A percentile compares a stretch with the other conserved stretches of the same genome.
phyloP scores from a whole-genome alignment of 768 basidiomycete genomes.

The Clavulina sp. region DNA sequence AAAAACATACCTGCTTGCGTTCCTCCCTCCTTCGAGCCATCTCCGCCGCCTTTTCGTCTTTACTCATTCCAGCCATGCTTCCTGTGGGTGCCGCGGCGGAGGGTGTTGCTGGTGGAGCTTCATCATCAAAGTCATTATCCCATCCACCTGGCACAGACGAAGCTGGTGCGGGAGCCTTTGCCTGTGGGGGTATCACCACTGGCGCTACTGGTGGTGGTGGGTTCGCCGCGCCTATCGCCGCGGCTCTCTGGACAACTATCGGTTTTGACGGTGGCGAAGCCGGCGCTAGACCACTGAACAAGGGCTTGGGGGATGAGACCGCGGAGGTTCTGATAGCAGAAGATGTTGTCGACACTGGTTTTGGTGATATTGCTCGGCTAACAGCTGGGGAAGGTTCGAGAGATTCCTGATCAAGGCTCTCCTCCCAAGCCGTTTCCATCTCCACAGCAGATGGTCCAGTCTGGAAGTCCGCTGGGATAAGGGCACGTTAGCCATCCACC shows the following conservation, averaged over 20 bases:
- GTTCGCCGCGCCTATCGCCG: not conserved
- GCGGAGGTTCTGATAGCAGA: not conserved
- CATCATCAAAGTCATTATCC: not conserved
- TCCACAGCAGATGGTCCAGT: slow-evolving; percentile 18
- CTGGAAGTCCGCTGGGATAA: slow-evolving; percentile 52
- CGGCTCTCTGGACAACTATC: not conserved
- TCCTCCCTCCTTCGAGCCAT: slow-evolving; percentile 86
- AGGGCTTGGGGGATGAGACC: not conserved
- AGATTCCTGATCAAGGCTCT: slow-evolving; percentile 6
- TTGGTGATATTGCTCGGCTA: not conserved
- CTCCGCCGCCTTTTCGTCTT: slow-evolving; percentile 89
- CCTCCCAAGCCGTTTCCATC: slow-evolving; percentile 10
- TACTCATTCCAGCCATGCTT: slow-evolving; percentile 38
- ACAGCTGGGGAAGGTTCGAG: not conserved
- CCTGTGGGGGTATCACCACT: not conserved
- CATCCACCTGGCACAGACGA: slow-evolving; percentile 1
- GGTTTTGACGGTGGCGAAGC: not conserved
- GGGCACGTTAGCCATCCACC: not conserved
- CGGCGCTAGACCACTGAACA: not conserved
- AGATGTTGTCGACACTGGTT: slow-evolving; percentile 1
- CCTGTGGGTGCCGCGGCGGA: not conserved
- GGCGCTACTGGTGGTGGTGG: not conserved
- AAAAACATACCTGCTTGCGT: slow-evolving; percentile 51
- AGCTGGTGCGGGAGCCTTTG: slow-evolving; percentile 1
- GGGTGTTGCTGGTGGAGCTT: not conserved